Base-by-base conservation (phyloP, 2,329 filamentous ascomycete genomes). In the Fusarium citri region DNA sequence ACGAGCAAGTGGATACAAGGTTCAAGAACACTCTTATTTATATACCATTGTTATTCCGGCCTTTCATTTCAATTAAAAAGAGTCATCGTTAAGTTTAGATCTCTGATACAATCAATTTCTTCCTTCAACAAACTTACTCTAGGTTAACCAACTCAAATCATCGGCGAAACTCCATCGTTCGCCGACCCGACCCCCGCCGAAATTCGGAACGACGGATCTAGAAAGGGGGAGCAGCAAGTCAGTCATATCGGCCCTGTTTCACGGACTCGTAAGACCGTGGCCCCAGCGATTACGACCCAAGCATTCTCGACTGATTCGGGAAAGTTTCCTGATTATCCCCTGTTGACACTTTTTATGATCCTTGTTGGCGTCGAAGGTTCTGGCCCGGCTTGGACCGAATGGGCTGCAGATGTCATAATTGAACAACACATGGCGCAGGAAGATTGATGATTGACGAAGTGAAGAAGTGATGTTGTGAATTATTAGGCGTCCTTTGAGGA, bases 211-310 rank as follows among this genome's bases (percentile, higher is more conserved):
- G 25, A 49, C 28, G 15, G 9, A 31, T 66, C 49, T 46, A 28
- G 43, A 55, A 66, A 66, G 43, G 55, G 43, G 48, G 61, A 66
- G 55, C 55, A 49, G 54, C 48, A 16, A 51, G 8, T 26, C 49
- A 53, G 10, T 53, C 34, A 50, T 37, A 61, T 66, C 55, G 63
- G 63, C 61, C 61, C 62, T 66, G 61, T 66, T 66, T 61, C 62
- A 66, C 22, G 56, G 55, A 66, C 59, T 23, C 41, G 42, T 48
- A 66, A 66, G 55, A 45, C 61, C 61, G 48, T 66, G 62, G 40
- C 7, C 42, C 62, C 42, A 66, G 60, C 23, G 37, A 26, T 61
- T 66, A 26, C 48, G 61, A 61, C 50, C 47, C 55, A 49, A 12
- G 61, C 20, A 60, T 60, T 49, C 61, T 65, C 59, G 59, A 50